These are phyloP conservation scores for sunflower (Helianthus annuus) DNA, from an alignment of 129 eudicot genomes.

Conservation along the genomic window HanXRQr2.0-SUNRISE NC_035445.2:164309129-164309628, in stretches of 20 bases:
- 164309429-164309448: conserved; percentile 6
- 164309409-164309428: conserved; percentile 19
- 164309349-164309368: conserved; percentile 10
- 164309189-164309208: conserved; percentile 74
- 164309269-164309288: conserved; percentile 86
- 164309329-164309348: conserved; percentile 7
- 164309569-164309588: no score
- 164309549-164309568: no score
- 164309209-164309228: conserved; percentile 90
- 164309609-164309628: no score
- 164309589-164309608: no score
- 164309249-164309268: conserved; percentile 82
- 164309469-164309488: not conserved
- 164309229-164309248: conserved; percentile 83
- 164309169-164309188: conserved; percentile 89
- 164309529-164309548: no score
- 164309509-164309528: no score
- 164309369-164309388: conserved; percentile 6
- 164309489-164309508: not conserved
- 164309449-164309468: conserved; percentile 2
- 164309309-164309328: conserved; percentile 99
- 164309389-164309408: conserved; percentile 16
- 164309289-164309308: conserved; percentile 77
- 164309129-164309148: conserved; percentile 89
- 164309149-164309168: conserved; percentile 78